Evolutionary conservation across 1,284 basidiomycete genomes (phyloP).

Genomic region (Trametes polyzona): DNA sequence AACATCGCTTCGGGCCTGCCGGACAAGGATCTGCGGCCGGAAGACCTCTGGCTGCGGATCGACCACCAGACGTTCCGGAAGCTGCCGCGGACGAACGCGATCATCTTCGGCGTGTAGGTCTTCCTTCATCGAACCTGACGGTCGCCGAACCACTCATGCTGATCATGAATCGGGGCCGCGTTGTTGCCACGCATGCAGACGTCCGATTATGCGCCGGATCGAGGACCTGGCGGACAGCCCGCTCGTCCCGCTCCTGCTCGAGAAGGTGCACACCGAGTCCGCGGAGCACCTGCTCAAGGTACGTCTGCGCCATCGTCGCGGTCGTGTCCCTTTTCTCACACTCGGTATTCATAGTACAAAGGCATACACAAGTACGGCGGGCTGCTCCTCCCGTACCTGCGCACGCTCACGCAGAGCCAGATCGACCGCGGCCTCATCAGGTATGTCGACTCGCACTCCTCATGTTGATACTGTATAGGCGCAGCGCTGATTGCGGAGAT

Average conservation of each 20-base stretch:
- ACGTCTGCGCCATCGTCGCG: slow-evolving; percentile 3
- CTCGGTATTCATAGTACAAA: slow-evolving; percentile 37
- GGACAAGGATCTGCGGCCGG: slow-evolving; percentile 33
- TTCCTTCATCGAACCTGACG: no score
- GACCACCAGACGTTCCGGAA: slow-evolving; percentile 49
- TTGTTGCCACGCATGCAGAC: no score
- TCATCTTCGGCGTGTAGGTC: slow-evolving; percentile 46
- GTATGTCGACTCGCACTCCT: slow-evolving; percentile 24
- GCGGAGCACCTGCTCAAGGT: slow-evolving; percentile 39
- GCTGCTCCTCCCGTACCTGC: slow-evolving; percentile 41
- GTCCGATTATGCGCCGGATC: slow-evolving; percentile 42
- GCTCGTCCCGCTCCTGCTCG: slow-evolving; percentile 42
- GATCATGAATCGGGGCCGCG: background rate
- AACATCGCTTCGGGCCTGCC: slow-evolving; percentile 33
- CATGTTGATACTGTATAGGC: background rate
- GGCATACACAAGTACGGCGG: slow-evolving; percentile 38
- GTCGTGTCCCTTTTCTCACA: background rate
- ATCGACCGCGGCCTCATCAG: slow-evolving; percentile 41
- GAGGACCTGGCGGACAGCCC: slow-evolving; percentile 42
- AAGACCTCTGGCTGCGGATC: slow-evolving; percentile 40
- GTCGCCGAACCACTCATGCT: background rate
- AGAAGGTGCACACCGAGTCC: slow-evolving; percentile 41
- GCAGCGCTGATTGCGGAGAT: background rate
- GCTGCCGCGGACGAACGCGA: slow-evolving; percentile 41
- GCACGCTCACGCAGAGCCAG: slow-evolving; percentile 40